Conservation (phyloP, 1,284 basidiomycete species). For the Mycena sp. region DNA sequence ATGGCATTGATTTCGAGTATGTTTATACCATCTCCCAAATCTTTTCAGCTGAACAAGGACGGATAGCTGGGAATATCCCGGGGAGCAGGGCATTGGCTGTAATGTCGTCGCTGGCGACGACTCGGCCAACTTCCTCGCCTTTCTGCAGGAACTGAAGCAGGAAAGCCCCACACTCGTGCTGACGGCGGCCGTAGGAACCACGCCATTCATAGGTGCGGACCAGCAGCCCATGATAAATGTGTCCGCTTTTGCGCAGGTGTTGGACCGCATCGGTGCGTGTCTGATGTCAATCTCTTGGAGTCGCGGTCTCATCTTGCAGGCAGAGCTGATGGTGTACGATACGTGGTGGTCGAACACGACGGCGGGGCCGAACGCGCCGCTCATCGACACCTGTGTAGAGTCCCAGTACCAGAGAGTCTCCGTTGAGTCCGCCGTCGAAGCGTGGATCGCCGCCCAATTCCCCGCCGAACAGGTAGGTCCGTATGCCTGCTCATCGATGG, state of each 20-base stretch:
- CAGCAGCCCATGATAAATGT: slow-evolving; percentile 72
- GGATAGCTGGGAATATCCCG: no score
- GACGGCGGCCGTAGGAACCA: slow-evolving; percentile 74
- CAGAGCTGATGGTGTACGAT: no score
- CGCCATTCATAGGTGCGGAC: no score
- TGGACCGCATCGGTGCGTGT: slow-evolving; percentile 74
- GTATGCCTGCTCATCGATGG: background rate
- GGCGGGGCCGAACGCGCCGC: slow-evolving; percentile 83
- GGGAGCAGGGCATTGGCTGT: slow-evolving; percentile 71
- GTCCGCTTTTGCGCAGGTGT: slow-evolving; percentile 70
- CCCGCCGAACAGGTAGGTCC: slow-evolving; percentile 61
- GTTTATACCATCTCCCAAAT: slow-evolving; percentile 36
- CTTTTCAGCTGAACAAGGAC: slow-evolving; percentile 84
- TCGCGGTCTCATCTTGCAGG: no score
- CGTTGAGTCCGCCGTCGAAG: slow-evolving; percentile 73
- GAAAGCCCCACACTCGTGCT: slow-evolving; percentile 66
- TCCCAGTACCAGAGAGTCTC: slow-evolving; percentile 55
- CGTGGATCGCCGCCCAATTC: slow-evolving; percentile 83
- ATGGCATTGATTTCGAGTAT: slow-evolving; percentile 91
- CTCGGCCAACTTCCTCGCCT: slow-evolving; percentile 74
- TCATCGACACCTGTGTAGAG: slow-evolving; percentile 79
- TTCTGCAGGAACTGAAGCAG: slow-evolving; percentile 79
- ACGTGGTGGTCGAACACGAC: no score
- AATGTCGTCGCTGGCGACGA: slow-evolving; percentile 72
- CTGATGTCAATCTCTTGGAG: no score